Evolutionary conservation across 1,284 basidiomycete species (phyloP).

Genomic region (Puccinia triticina): DNA sequence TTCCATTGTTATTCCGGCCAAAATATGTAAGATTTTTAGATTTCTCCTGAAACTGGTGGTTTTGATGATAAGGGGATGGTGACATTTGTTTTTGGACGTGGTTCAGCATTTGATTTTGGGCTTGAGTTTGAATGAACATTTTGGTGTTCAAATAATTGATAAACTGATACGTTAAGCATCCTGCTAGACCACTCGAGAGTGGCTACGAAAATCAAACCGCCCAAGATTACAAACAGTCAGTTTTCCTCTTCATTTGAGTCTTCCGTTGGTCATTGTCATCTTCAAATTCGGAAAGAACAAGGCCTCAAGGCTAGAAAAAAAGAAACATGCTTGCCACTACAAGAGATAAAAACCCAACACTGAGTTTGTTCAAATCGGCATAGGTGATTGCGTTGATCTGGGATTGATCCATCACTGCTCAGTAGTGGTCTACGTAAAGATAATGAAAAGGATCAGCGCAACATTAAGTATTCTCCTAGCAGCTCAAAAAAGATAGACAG

Average conservation of each 20-base stretch:
- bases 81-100: not conserved
- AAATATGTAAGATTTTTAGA: no score
- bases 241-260: no score
- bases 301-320: not conserved
- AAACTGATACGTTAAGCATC: conserved; percentile 29
- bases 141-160: conserved; percentile 34
- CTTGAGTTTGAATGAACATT: conserved; percentile 10
- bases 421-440: not conserved
- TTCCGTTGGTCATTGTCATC: no score
- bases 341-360: conserved; percentile 23
- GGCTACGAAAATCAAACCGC: not conserved
- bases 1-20: not conserved
- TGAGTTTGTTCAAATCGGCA: conserved; percentile 8
- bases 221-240: no score
- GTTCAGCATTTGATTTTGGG: not conserved
- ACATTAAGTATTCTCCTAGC: not conserved
- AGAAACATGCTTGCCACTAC: not conserved
- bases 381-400: not conserved
- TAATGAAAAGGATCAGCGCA: not conserved
- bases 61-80: not conserved
- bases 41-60: no score
- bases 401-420: not conserved
- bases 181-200: conserved; percentile 18
- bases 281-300: not conserved
- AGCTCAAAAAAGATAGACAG: not conserved